phyloP scores from a whole-genome alignment of 805 yeast genomes.

The Ogataea naganishii region DNA sequence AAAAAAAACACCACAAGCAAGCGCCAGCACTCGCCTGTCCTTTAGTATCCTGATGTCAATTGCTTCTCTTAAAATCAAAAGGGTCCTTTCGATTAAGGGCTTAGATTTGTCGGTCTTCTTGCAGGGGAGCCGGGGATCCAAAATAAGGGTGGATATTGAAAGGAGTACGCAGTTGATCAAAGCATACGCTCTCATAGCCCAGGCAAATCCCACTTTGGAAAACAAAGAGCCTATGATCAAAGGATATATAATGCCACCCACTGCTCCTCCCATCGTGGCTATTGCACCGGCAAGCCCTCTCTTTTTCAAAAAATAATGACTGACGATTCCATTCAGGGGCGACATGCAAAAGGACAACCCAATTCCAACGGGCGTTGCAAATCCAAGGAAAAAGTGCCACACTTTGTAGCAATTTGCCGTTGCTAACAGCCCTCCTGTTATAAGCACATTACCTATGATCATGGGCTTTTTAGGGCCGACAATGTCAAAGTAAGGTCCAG shows the following conservation, averaged over 20 bases:
- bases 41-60: conserved; percentile 27
- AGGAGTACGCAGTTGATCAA: conserved; percentile 21
- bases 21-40: conserved; percentile 30
- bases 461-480: conserved; percentile 43
- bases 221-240: conserved; percentile 39
- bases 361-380: conserved; percentile 45
- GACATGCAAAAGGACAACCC: conserved; percentile 53
- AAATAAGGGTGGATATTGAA: background rate
- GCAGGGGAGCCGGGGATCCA: background rate
- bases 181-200: conserved; percentile 47
- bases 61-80: conserved; percentile 12
- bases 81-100: background rate
- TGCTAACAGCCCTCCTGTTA: conserved; percentile 43
- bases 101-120: background rate
- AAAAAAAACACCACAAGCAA: conserved; percentile 34
- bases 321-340: conserved; percentile 51
- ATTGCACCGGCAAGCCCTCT: conserved; percentile 46
- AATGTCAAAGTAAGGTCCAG: conserved; percentile 48
- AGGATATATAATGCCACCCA: conserved; percentile 45
- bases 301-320: conserved; percentile 52
- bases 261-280: conserved; percentile 42
- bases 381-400: conserved; percentile 55
- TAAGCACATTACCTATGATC: conserved; percentile 32
- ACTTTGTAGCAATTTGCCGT: conserved; percentile 42
- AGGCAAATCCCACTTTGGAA: conserved; percentile 37